These are phyloP conservation scores for Haplographium delicatum DNA, from an alignment of 495 filamentous ascomycete genomes.

Conservation along the genomic window DNA sequence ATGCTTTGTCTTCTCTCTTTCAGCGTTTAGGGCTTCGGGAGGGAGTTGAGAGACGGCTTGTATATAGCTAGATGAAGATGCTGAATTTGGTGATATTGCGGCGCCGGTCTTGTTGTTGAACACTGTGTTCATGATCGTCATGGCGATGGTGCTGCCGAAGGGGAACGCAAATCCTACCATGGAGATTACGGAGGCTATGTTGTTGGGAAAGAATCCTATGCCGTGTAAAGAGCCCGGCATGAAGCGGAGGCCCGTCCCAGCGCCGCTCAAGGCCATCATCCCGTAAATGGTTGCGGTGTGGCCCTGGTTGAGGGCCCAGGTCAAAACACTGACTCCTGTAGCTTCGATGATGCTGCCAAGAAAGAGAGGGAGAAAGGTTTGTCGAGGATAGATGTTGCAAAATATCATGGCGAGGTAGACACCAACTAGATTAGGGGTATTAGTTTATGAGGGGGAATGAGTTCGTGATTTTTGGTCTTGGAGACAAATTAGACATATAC, in stretches of 20 bases:
- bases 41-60: slow-evolving; percentile 3
- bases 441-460: not conserved
- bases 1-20: slow-evolving; percentile 32
- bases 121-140: slow-evolving; percentile 55
- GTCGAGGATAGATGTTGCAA: slow-evolving; percentile 48
- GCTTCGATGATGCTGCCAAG: slow-evolving; percentile 43
- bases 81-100: slow-evolving; percentile 10
- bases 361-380: slow-evolving; percentile 48
- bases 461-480: not conserved
- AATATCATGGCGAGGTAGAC: slow-evolving; percentile 48
- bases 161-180: slow-evolving; percentile 45
- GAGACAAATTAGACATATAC: not conserved
- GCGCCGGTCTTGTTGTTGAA: slow-evolving; percentile 48
- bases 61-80: not conserved
- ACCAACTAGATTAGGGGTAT: slow-evolving; percentile 32
- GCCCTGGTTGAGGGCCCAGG: slow-evolving; percentile 38
- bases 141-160: slow-evolving; percentile 50
- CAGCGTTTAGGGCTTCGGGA: slow-evolving; percentile 20
- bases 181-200: slow-evolving; percentile 45
- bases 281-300: slow-evolving; percentile 42
- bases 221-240: slow-evolving; percentile 47
- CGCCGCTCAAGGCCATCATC: slow-evolving; percentile 55
- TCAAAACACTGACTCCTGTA: slow-evolving; percentile 40
- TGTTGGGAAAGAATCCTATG: slow-evolving; percentile 46
- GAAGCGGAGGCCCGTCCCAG: slow-evolving; percentile 43